Conservation (phyloP, 495 filamentous ascomycete genomes). For the Lasiosphaeris hirsuta region DNA sequence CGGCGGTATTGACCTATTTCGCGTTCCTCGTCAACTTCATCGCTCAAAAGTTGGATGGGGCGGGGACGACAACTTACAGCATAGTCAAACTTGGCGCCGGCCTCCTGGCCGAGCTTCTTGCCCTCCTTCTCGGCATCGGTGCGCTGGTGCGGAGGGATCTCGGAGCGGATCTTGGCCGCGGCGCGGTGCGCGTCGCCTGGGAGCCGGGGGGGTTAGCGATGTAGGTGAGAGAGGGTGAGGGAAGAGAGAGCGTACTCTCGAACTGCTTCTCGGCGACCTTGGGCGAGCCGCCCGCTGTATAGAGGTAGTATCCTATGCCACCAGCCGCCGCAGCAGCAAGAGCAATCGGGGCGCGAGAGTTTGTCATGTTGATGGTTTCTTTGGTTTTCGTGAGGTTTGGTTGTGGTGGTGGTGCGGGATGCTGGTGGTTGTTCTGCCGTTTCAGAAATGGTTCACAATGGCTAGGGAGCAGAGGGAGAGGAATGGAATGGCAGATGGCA, state of each 20-base stretch:
- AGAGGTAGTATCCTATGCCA: constrained; percentile 85
- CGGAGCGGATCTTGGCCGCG: constrained; percentile 61
- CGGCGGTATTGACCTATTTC: constrained; percentile 58
- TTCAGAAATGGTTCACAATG: neutral
- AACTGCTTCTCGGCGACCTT: constrained; percentile 75
- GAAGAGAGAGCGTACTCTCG: constrained; percentile 58
- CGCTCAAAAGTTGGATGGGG: neutral
- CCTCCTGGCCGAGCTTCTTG: constrained; percentile 39
- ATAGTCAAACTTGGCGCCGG: constrained; percentile 45
- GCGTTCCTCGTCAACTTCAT: constrained; percentile 5
- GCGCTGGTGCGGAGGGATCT: constrained; percentile 43
- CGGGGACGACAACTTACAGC: constrained; percentile 34
- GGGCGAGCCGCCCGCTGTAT: constrained; percentile 79
- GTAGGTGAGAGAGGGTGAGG: neutral
- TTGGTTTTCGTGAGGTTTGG: constrained; percentile 6
- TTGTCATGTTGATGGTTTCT: constrained; percentile 43
- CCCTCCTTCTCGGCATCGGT: constrained; percentile 39
- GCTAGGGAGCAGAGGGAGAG: neutral
- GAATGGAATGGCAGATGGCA: neutral
- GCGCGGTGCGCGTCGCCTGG: constrained; percentile 62
- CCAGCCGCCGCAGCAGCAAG: constrained; percentile 63
- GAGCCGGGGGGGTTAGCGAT: constrained; percentile 15
- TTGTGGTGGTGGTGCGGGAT: constrained; percentile 1
- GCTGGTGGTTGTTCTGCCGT: too few relatives aligned
- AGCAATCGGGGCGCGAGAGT: constrained; percentile 52